Base-by-base conservation (phyloP, 768 basidiomycete species). In the Coprinopsis strossmayeri region DNA sequence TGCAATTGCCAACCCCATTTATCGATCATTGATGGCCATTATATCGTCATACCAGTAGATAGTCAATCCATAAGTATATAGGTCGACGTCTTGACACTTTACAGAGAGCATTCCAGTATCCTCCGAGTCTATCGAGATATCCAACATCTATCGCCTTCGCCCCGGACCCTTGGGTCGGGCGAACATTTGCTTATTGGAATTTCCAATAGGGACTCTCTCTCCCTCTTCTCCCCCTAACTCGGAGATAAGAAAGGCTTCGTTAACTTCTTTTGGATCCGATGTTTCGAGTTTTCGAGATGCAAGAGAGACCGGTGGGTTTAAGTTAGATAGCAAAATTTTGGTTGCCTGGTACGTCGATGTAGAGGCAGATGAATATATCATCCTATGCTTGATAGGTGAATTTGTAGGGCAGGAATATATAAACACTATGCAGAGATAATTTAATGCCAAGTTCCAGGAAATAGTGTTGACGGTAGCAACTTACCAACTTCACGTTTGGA, bases 321-420 rank as follows among this genome's bases (percentile, higher is more conserved):
- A 66, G 12, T 65, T 72, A 44, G 66, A 65, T 52, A 79, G 70
- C 1, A 84, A 59, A 3, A 64, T 66, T 52, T 81, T 82, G 26
- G 77, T 81, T 5, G 76, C 66, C 44, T 73, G 70, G 57, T 78
- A 84, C 5, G 84, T 72, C 17, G 76, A 63, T 9, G 71, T 57
- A 10, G 78, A 78, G 7, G 81, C 82, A 1, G 85, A 82, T 0
- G 91, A 90, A 66, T 94, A 95, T 28, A 96, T 61, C 89, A 98
- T 93, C 37, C 92, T 78, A 52, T 83, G 72, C 59, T 90, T 91
- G 66, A 96, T 75, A 1, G 88, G 87, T 4, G 87, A 90, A 12
- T 65, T 59, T 2, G 82, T 76, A 0, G 94, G 94, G 62, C 94
- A 98, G 17, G 87, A 87, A 65, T 97, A 98, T 49, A 96, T 87